phyloP scores from a whole-genome alignment of 805 yeast species.

The Suhomyces emberorum region DNA sequence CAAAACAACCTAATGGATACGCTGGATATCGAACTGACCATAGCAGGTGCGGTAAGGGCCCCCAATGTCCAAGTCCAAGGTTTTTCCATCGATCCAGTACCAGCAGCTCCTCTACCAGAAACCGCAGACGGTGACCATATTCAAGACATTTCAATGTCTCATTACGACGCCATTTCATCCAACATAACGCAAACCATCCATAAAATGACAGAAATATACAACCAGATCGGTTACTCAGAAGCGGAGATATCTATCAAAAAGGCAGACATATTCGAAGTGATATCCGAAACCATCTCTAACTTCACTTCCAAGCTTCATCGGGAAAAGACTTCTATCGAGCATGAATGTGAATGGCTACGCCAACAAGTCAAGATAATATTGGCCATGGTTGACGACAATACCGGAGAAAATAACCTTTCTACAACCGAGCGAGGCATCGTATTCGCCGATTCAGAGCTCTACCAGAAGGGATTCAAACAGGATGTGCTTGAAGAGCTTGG shows the following conservation, averaged over 20 bases:
- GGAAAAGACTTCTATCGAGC: slow-evolving; percentile 36
- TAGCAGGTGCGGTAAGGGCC: slow-evolving; percentile 3
- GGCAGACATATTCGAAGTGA: slow-evolving; percentile 44
- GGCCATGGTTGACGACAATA: slow-evolving; percentile 36
- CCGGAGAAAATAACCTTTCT: slow-evolving; percentile 24
- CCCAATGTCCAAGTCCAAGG: no score
- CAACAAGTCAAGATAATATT: slow-evolving; percentile 40
- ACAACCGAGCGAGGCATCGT: slow-evolving; percentile 30
- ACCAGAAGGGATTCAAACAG: slow-evolving; percentile 29
- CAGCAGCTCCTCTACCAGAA: background rate
- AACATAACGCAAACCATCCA: slow-evolving; percentile 35
- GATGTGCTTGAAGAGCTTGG: slow-evolving; percentile 19
- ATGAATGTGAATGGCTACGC: slow-evolving; percentile 45
- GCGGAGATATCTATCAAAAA: slow-evolving; percentile 49
- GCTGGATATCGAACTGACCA: slow-evolving; percentile 8
- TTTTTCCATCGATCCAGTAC: no score
- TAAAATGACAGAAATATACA: slow-evolving; percentile 46
- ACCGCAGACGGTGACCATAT: no score
- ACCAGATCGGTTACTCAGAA: slow-evolving; percentile 54
- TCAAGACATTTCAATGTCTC: background rate
- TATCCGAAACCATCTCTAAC: slow-evolving; percentile 47
- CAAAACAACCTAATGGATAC: slow-evolving; percentile 1
- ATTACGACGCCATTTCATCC: slow-evolving; percentile 29
- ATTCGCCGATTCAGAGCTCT: slow-evolving; percentile 23
- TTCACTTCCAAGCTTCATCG: slow-evolving; percentile 31